Percentiles rank a stretch among this genome's conserved stretches.
These are phyloP conservation scores for Lachancea dasiensis DNA, from an alignment of 805 yeast genomes.

Conservation along the genomic window DNA sequence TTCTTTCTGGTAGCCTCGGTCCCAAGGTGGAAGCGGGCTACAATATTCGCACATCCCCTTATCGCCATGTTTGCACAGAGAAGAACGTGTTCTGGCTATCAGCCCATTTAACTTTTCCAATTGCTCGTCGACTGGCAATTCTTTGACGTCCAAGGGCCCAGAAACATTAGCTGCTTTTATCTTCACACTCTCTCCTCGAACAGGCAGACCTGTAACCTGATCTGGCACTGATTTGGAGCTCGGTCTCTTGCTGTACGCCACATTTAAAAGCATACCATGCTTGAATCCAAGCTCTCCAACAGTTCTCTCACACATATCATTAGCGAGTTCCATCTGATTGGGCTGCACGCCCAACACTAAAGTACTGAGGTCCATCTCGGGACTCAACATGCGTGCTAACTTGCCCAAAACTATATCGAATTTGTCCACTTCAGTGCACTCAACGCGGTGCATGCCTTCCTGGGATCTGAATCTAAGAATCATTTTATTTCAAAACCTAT, in stretches of 20 bases:
- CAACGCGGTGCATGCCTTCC: conserved; percentile 74
- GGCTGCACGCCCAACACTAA: conserved; percentile 26
- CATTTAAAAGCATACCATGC: conserved; percentile 55
- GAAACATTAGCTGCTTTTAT: neutral
- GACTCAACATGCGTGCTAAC: conserved; percentile 25
- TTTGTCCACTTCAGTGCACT: conserved; percentile 40
- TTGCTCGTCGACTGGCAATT: conserved; percentile 58
- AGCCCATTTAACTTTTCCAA: conserved; percentile 67
- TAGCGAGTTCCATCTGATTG: conserved; percentile 25
- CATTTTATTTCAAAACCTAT: conserved; percentile 30
- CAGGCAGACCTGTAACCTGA: conserved; percentile 3
- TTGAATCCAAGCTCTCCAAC: conserved; percentile 43
- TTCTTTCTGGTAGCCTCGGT: conserved; percentile 63
- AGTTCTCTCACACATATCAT: conserved; percentile 22
- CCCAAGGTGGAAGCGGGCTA: conserved; percentile 95
- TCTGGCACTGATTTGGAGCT: neutral
- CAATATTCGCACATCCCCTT: conserved; percentile 98
- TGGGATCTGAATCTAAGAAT: conserved; percentile 76
- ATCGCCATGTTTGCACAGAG: conserved; percentile 78
- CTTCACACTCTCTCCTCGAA: too few relatives aligned
- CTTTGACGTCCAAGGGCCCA: conserved; percentile 34
- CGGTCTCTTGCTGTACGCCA: conserved; percentile 21
- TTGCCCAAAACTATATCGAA: conserved; percentile 42
- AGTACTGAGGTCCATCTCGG: conserved; percentile 23
- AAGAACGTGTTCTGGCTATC: conserved; percentile 55